These are phyloP conservation scores for Diospyros kaki DNA, from an alignment of 148 eudicot genomes.

Conservation along the genomic window DNA sequence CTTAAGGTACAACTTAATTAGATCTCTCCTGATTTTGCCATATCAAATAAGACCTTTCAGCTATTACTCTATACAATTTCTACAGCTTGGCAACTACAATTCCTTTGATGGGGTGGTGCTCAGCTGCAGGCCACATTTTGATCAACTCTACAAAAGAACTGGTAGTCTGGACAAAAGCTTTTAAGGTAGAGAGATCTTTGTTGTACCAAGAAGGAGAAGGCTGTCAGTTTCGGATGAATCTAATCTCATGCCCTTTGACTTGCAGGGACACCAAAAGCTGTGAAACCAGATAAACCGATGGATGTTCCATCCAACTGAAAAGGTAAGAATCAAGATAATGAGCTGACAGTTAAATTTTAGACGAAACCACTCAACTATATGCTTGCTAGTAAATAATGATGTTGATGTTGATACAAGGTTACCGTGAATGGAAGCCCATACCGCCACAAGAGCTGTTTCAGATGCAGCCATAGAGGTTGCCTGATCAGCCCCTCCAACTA, in stretches of 20 bases:
- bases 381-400: neutral
- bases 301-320: conserved; percentile 78
- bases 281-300: conserved; percentile 41
- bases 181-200: conserved; percentile 39
- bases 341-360: no score
- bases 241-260: neutral
- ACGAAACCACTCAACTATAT: neutral
- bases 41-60: neutral
- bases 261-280: conserved; percentile 63
- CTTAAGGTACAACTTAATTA: conserved; percentile 48
- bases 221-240: neutral
- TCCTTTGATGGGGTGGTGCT: conserved; percentile 88
- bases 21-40: neutral
- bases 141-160: conserved; percentile 79
- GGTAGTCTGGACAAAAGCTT: conserved; percentile 91
- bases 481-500: conserved; percentile 91
- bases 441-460: conserved; percentile 96
- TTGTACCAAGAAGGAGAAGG: neutral
- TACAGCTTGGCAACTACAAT: conserved; percentile 82
- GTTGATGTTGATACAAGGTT: conserved; percentile 42
- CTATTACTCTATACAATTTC: neutral
- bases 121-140: conserved; percentile 86
- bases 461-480: conserved; percentile 96
- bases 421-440: conserved; percentile 89
- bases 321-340: conserved; percentile 31